Evolutionary conservation across 306 rosid species (phyloP), one percentile per base, ranked within the genome.

Genomic region (Canavalia gladiata): DNA sequence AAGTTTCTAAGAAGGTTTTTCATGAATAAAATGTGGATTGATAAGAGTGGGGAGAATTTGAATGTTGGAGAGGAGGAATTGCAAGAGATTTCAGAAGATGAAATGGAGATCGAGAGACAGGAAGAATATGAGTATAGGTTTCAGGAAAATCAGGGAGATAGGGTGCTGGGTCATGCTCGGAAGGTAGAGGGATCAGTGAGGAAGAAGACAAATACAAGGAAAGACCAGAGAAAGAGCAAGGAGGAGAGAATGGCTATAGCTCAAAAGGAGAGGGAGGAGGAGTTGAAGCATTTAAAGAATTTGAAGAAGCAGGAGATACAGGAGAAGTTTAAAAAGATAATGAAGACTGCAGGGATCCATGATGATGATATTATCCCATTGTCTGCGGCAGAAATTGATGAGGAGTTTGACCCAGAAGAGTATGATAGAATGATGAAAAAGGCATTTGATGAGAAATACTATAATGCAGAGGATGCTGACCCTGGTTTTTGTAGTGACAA

Each of bases 251-350:
- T 88, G 92, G 97, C 89, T 86, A 84, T 87, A 70, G 93, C 90
- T 6, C 89, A 84, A 85, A 79, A 87, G 78, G 98, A 91, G 90
- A 89, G 94, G 90, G 94, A 93, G 84, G 98, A 91, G 89, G 99
- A 95, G 80, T 78, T 95, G 89, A 93, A 92, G 65, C 94, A 85
- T 82, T 81, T 93, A 67, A 95, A 93, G 82, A 95, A 95, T 87
- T 83, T 91, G 90, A 95, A 93, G 90, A 93, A 90, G 89, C 91
- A 95, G 81, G 98, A 95, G 86, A 94, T 91, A 54, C 85, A 84
- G 8, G 96, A 93, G 57, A 93, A 83, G 88, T 79, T 93, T 30
- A 87, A 73, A 64, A 90, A 68, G 90, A 93, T 93, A 50, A 88
- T 89, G 89, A 80, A 80, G 86, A 89, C 83, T 29, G 96, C 99